A percentile compares a stretch with the other conserved stretches of the same genome.
Evolutionary conservation across 352 stramenopile species (phyloP).

Genomic region (Globisporangium ultimum): DNA sequence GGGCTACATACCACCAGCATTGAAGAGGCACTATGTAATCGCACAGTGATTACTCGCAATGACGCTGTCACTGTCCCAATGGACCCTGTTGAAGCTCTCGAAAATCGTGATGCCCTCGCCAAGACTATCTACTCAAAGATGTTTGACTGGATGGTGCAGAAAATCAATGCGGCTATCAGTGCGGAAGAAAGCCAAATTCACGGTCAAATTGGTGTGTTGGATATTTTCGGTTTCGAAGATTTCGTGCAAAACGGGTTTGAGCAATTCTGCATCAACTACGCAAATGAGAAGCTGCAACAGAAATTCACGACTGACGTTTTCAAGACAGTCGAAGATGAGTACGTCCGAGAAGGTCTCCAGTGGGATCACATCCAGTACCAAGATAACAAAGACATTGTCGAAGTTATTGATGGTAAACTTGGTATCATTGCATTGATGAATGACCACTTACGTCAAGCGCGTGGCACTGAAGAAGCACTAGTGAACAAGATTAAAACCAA

Average conservation of each 20-base stretch:
- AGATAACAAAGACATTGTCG: constrained; percentile 97
- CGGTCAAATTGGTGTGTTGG: constrained; percentile 93
- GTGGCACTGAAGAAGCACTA: constrained; percentile 82
- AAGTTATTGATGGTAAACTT: constrained; percentile 93
- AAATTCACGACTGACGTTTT: constrained; percentile 96
- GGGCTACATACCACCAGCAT: constrained; percentile 86
- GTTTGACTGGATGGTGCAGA: constrained; percentile 97
- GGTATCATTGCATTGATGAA: constrained; percentile 89
- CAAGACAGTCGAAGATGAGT: constrained; percentile 98
- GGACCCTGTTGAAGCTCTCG: constrained; percentile 84
- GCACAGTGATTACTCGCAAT: constrained; percentile 88
- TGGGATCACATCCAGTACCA: constrained; percentile 99
- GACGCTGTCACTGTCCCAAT: constrained; percentile 83
- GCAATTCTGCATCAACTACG: constrained; percentile 93
- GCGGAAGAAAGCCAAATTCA: constrained; percentile 67
- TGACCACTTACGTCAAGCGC: constrained; percentile 80
- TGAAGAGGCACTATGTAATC: constrained; percentile 90
- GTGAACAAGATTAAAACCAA: constrained; percentile 88
- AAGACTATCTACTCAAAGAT: constrained; percentile 98
- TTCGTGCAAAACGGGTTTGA: constrained; percentile 94
- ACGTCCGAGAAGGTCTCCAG: constrained; percentile 95
- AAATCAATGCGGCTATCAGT: constrained; percentile 84
- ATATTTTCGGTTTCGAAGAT: constrained; percentile 99
- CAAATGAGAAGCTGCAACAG: constrained; percentile 89
- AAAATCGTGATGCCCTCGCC: constrained; percentile 95